phyloP scores from a whole-genome alignment of 306 rosid genomes.

The Argentina anserina region DNA sequence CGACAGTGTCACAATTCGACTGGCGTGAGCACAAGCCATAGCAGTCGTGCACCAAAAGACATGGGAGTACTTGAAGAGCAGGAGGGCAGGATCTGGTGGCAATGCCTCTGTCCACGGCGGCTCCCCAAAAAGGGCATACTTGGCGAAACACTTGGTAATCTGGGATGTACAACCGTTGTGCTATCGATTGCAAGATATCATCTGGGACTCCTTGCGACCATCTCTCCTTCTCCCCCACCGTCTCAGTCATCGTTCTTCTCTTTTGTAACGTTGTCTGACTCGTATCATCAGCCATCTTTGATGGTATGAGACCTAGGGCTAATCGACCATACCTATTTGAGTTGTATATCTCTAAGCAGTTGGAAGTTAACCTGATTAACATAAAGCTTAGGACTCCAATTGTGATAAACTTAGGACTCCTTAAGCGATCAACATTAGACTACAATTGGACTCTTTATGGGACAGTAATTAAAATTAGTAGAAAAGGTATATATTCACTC shows the following conservation, averaged over 20 bases:
- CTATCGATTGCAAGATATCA: neutral
- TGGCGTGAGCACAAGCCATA: neutral
- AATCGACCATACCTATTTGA: no score
- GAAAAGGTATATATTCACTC: no score
- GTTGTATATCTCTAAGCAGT: no score
- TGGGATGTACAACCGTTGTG: neutral
- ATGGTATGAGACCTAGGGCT: neutral
- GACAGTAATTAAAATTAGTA: no score
- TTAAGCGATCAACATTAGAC: no score
- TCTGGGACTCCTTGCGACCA: neutral
- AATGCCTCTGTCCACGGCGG: neutral
- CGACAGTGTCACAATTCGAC: neutral
- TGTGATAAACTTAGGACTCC: no score
- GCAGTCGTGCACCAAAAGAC: neutral
- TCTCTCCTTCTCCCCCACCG: neutral
- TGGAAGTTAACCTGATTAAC: no score
- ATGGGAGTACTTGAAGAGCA: neutral
- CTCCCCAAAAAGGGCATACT: neutral
- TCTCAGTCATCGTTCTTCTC: no score
- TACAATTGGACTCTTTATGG: no score
- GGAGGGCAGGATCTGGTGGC: neutral
- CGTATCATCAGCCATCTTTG: no score
- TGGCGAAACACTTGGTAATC: neutral
- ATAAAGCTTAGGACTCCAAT: no score
- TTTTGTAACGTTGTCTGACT: no score